Evolutionary conservation across 2,329 filamentous ascomycete genomes (phyloP).

Genomic region (Fusarium hainanense): DNA sequence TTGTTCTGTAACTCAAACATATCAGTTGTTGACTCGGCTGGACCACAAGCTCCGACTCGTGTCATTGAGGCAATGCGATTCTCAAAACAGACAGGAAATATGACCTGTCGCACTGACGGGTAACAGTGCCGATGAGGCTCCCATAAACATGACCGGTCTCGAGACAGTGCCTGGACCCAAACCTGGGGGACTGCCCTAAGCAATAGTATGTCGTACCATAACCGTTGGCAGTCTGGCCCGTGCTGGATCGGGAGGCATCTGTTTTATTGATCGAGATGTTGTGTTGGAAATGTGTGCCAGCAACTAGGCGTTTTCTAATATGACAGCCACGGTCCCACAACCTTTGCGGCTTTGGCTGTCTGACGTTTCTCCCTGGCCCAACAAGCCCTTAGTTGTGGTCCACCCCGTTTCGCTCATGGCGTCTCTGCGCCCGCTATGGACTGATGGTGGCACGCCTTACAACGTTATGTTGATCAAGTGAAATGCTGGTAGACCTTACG

Average conservation of each 20-base stretch:
- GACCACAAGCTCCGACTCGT: constrained; percentile 18
- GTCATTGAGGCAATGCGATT: neutral
- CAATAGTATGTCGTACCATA: neutral
- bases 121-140: constrained; percentile 4
- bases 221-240: neutral
- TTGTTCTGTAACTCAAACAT: neutral
- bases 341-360: neutral
- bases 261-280: constrained; percentile 12
- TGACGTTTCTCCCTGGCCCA: neutral
- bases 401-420: neutral
- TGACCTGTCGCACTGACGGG: constrained; percentile 1
- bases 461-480: neutral
- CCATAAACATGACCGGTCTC: neutral
- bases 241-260: neutral
- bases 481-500: neutral
- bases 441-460: neutral
- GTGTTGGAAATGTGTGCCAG: neutral
- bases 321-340: neutral
- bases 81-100: neutral
- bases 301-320: neutral
- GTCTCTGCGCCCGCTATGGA: neutral
- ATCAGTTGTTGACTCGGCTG: constrained; percentile 1
- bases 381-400: neutral
- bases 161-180: constrained; percentile 3
- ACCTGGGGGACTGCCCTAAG: neutral